Conservation (phyloP, 73 alveolate genomes). For the Tetrahymena borealis region DNA sequence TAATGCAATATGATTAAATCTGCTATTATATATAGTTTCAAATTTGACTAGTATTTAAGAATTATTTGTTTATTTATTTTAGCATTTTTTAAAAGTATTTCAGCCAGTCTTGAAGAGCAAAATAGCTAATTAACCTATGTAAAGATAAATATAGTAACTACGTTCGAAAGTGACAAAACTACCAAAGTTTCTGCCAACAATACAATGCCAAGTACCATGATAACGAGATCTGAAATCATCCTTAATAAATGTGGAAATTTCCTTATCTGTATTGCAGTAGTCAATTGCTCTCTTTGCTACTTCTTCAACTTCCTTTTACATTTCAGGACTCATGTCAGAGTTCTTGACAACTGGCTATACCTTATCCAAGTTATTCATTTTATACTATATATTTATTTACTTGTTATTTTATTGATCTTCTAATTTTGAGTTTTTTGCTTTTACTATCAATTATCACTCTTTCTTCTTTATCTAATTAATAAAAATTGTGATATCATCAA, state of each 20-base stretch:
- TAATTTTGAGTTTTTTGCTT: neutral
- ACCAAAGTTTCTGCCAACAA: slow-evolving; percentile 94
- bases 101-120: slow-evolving; percentile 79
- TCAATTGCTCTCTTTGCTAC: slow-evolving; percentile 32
- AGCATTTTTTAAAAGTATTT: neutral
- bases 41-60: neutral
- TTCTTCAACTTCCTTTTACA: slow-evolving; percentile 43
- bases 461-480: neutral
- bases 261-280: slow-evolving; percentile 26
- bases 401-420: neutral
- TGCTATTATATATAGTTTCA: too few species aligned
- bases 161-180: slow-evolving; percentile 86
- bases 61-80: neutral
- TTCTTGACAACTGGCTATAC: slow-evolving; percentile 29
- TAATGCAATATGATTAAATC: too few species aligned
- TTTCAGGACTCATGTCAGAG: slow-evolving; percentile 41
- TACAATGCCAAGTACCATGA: slow-evolving; percentile 92
- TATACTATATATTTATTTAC: neutral
- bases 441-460: neutral
- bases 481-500: too few species aligned
- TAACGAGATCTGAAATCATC: slow-evolving; percentile 41
- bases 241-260: slow-evolving; percentile 31
- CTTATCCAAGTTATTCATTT: slow-evolving; percentile 11
- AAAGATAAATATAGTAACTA: slow-evolving; percentile 93
- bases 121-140: slow-evolving; percentile 94